Evolutionary conservation across 768 basidiomycete genomes (phyloP), one percentile per base, ranked within the genome.

Genomic region (Crucibulum laeve): DNA sequence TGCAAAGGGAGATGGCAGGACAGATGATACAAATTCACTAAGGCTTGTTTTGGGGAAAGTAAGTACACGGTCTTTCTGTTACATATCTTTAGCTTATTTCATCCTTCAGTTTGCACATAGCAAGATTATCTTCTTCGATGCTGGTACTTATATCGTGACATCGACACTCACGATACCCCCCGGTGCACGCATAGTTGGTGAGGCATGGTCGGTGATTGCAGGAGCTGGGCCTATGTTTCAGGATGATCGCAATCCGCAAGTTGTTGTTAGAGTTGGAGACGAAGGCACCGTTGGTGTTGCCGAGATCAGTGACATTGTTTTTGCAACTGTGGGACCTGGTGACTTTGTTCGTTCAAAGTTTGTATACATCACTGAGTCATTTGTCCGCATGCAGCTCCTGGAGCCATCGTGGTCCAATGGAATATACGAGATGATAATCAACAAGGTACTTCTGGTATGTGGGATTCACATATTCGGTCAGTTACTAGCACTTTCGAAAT

Each of bases 71-170:
- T 30, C 4, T 2, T 8, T 23, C 8, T 23, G 21, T 11, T 19
- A 3, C 19, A 32, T 39, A 4, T 22, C 35, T 13, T 3, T 15
- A 7, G 21, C 22, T n/a, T 10, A 13, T 8, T 48, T n/a, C n/a
- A n/a, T n/a, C n/a, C n/a, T 30, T 23, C 40, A 83, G 81, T 81
- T 67, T 53, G 60, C 79, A 23, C 79, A 79, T 7, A 76, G 77
- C 62, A 84, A 80, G 58, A 79, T 87, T 56, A 78, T 87, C 40
- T 86, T 82, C 65, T 74, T 87, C 51, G 85, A 87, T 48, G 79
- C 80, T 8, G 76, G 75, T 21, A 71, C 66, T 1, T 77, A 76
- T 47, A 46, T 71, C 19, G 68, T 76, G 7, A 70, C 69, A 0
- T 60, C 59, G 0, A 77, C 76, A 1, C 49, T 78, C 17, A 65